A percentile compares a stretch with the other conserved stretches of the same genome.
Evolutionary conservation across 1,284 basidiomycete genomes (phyloP).

Genomic region (Fomitopsis schrenkii): DNA sequence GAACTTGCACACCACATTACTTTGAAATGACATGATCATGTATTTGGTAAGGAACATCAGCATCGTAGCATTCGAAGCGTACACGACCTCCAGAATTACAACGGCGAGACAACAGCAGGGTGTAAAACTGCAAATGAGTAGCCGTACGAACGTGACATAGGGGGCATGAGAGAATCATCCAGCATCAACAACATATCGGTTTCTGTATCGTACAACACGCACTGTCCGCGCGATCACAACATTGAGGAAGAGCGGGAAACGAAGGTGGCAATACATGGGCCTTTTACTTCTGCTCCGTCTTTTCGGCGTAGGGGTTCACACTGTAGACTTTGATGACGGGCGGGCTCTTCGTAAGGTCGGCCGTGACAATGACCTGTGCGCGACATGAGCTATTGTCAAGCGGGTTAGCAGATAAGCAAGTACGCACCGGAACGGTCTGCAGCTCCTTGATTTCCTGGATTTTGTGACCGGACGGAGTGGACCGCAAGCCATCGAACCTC

Average conservation of each 20-base stretch:
- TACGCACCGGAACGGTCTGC: conserved; percentile 83
- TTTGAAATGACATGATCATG: neutral
- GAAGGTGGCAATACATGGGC: conserved; percentile 1
- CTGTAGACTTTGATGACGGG: conserved; percentile 93
- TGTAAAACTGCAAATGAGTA: conserved; percentile 1
- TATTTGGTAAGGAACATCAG: conserved; percentile 4
- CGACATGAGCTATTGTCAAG: neutral
- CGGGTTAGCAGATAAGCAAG: neutral
- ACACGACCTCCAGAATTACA: conserved; percentile 4
- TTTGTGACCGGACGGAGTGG: conserved; percentile 72
- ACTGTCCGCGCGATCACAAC: conserved; percentile 1
- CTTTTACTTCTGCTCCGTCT: conserved; percentile 41
- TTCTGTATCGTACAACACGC: conserved; percentile 7
- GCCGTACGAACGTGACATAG: conserved; percentile 2
- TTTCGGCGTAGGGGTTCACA: conserved; percentile 76
- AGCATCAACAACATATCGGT: conserved; percentile 2
- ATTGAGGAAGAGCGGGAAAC: neutral
- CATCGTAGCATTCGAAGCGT: conserved; percentile 6
- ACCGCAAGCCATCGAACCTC: conserved; percentile 78
- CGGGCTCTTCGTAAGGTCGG: conserved; percentile 90
- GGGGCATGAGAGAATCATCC: neutral
- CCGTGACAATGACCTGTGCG: conserved; percentile 82
- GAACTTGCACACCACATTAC: neutral
- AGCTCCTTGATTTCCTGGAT: conserved; percentile 91
- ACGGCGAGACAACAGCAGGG: conserved; percentile 3